Evolutionary conservation across 495 filamentous ascomycete species (phyloP).

Genomic region (Immersiella caudata): DNA sequence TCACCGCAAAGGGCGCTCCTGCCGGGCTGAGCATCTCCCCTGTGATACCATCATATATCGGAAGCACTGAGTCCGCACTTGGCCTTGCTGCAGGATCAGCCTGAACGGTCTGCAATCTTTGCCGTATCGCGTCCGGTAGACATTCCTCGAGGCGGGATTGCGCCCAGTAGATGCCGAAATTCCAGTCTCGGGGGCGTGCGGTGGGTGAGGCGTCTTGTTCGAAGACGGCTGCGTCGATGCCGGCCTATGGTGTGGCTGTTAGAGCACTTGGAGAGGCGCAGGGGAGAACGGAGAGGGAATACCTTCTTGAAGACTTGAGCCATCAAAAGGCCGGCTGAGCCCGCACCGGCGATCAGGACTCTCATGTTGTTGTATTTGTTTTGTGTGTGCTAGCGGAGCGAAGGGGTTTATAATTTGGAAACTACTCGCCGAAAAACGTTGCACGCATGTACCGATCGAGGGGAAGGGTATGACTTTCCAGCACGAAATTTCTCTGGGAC

Average conservation of each 20-base stretch:
- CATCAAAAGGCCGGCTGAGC: neutral
- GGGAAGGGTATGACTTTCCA: too few species aligned
- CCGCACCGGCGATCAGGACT: neutral
- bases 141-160: conserved; percentile 25
- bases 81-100: neutral
- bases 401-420: too few species aligned
- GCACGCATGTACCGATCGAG: too few species aligned
- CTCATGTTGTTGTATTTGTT: neutral
- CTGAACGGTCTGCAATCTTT: neutral
- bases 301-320: neutral
- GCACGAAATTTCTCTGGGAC: too few species aligned
- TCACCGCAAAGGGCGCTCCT: neutral
- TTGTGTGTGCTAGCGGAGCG: too few species aligned
- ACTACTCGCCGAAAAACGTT: too few species aligned
- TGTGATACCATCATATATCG: neutral
- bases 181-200: conserved; percentile 51
- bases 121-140: neutral
- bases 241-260: conserved; percentile 32
- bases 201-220: conserved; percentile 44
- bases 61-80: neutral
- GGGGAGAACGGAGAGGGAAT: neutral
- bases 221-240: conserved; percentile 48
- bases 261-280: neutral
- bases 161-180: conserved; percentile 56
- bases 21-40: neutral